Evolutionary conservation across 805 yeast genomes (phyloP), one percentile per base, ranked within the genome.

Genomic region (Candida maris): DNA sequence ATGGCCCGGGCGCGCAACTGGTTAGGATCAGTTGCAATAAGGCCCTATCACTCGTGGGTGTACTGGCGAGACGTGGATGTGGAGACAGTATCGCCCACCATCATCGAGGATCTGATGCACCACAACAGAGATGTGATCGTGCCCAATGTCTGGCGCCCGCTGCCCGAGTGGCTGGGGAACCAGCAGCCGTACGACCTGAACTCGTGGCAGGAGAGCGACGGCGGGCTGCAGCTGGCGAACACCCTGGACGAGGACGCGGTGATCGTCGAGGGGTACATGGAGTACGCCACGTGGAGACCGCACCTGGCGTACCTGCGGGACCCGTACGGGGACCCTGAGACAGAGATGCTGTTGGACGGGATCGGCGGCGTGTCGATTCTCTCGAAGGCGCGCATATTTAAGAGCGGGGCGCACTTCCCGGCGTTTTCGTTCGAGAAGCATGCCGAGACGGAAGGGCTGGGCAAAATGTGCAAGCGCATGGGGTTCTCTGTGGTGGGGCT

Each of bases 31-130:
- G 87, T 83, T 5, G 94, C 96, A 1, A 61, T 91, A 33, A 81
- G 80, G 58, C 97, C 97, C 1, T 80, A 91, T 58, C 97, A 91
- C 58, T 79, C 95, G 6, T 88, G 89, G 84, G 96, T 91, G 6
- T 88, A 89, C 60, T 91, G 97, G 97, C 71, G 97, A 62, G 97
- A 91, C 65, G 96, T 93, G 9, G 97, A 91, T 61, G 95, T 91
- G n/a, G 96, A 89, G 58, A 80, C 89, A 0, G 78, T 83, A 20
- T 95, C 96, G 4, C 71, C 80, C 1, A 81, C 96, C 1, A 77
- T 89, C 42, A 61, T 89, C 44, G 96, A 89, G 61, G 97, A 89
- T 62, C 67, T 89, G 51, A 91, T 91, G 97, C 84, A 77, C 51
- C 96, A 87, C 60, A 79, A 83, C 57, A 77, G 75, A 56, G 97